Conservation (phyloP, 345 rosid genomes). For the Eucalyptus erythrocorys region DNA sequence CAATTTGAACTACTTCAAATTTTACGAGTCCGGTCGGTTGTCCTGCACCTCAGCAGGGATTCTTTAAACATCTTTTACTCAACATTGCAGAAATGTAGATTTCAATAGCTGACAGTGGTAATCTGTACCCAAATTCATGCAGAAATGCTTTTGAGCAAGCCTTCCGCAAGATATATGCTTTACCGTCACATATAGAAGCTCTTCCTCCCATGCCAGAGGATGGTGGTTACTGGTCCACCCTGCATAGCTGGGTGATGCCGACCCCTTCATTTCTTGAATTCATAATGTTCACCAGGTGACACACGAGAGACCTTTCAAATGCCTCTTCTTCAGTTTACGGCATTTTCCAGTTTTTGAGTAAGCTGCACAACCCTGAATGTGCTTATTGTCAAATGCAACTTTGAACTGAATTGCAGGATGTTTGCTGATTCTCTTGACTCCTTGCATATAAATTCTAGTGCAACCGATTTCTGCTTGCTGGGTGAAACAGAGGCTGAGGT, state of each 20-base stretch:
- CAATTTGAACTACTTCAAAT: not conserved
- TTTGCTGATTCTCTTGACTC: conserved; percentile 87
- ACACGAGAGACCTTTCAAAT: not conserved
- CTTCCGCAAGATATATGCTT: conserved; percentile 66
- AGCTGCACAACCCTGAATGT: not conserved
- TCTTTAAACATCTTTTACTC: not conserved
- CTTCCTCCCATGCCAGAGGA: conserved; percentile 97
- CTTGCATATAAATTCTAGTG: conserved; percentile 37
- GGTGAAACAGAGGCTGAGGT: conserved; percentile 71
- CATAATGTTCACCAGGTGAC: conserved; percentile 80
- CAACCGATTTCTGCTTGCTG: conserved; percentile 30
- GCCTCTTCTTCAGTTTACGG: not conserved
- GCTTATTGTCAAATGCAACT: not conserved
- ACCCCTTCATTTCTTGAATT: conserved; percentile 92
- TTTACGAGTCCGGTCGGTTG: not conserved
- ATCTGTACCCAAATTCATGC: conserved; percentile 1
- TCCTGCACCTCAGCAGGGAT: not conserved
- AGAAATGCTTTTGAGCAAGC: conserved; percentile 70
- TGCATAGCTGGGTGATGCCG: conserved; percentile 98
- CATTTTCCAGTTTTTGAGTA: not conserved
- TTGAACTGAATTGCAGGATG: conserved; percentile 47
- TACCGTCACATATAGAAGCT: conserved; percentile 60
- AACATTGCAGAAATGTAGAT: not conserved
- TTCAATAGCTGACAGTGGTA: not conserved
- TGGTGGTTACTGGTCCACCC: conserved; percentile 83